Evolutionary conservation across 345 rosid species (phyloP).

Genomic region (Geranium brycei): DNA sequence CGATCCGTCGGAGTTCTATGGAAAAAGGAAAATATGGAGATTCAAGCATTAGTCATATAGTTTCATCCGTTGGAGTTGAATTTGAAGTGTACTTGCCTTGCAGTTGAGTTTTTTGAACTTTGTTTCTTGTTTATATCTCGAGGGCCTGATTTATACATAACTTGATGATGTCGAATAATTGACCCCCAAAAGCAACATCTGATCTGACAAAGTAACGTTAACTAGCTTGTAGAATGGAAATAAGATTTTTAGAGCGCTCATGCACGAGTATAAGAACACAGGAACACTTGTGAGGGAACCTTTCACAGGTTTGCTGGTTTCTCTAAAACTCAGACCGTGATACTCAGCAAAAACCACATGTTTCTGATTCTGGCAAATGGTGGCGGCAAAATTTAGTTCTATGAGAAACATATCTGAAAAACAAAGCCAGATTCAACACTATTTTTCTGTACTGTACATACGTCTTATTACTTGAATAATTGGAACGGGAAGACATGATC

Average conservation of each 20-base stretch:
- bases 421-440: conserved; percentile 14
- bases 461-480: conserved; percentile 19
- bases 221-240: background rate
- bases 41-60: no score
- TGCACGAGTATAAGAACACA: conserved; percentile 35
- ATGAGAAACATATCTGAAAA: conserved; percentile 6
- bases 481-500: conserved; percentile 8
- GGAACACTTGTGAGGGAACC: conserved; percentile 38
- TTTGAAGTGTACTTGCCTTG: no score
- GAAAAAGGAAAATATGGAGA: no score
- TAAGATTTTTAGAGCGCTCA: conserved; percentile 29
- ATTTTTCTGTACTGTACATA: conserved; percentile 27
- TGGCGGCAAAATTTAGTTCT: background rate
- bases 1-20: no score
- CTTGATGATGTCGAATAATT: conserved; percentile 23
- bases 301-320: conserved; percentile 25
- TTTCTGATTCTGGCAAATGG: background rate
- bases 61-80: no score
- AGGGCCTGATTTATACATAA: conserved; percentile 5
- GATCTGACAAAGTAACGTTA: conserved; percentile 15
- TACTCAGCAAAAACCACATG: background rate
- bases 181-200: conserved; percentile 18
- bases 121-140: no score
- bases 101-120: no score
- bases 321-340: conserved; percentile 17